Evolutionary conservation across 805 yeast genomes (phyloP), one percentile per base, ranked within the genome.

Genomic region (Blastobotrys mokoenaii): DNA sequence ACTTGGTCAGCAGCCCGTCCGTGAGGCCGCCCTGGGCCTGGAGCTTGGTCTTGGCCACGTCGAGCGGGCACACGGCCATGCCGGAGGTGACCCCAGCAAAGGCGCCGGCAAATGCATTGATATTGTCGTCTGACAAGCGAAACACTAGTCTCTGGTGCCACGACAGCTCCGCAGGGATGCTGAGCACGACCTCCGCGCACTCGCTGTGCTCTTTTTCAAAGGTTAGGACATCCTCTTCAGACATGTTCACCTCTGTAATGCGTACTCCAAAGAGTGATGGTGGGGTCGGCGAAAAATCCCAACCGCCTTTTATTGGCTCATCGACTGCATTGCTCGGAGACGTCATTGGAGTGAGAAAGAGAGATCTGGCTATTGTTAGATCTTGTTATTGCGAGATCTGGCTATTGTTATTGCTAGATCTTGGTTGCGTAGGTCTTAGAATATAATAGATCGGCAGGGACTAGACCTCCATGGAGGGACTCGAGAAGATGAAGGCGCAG

Each of bases 71-170:
- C 5, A 93, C 98, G 1, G 77, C 71, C 2, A 89, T 74, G 0
- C 97, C 97, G 0, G 97, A 80, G 6, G 85, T 59, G 53, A 93
- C 83, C 1, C 98, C 98, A 0, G 97, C 86, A n/a, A 87, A 64
- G 0, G 97, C 97, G 0, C 98, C 98, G 1, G 95, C 76, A 0
- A 84, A 55, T 5, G 97, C 93, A 11, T 84, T 79, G 31, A 87
- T 72, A 27, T 53, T 48, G 46, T 59, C 62, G 40, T 52, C 54
- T 18, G 52, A 42, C 27, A 53, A 40, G 9, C 33, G 14, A 16
- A 34, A 11, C n/a, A 46, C 22, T 6, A 17, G 38, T n/a, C 43
- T 40, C 12, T 35, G 43, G 16, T 31, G 12, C 18, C 18, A n/a
- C 29, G 20, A 22, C 27, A 35, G 34, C n/a, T 31, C 34, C 12